Evolutionary conservation across 306 rosid species (phyloP).

Genomic region (Cucumis hystrix): DNA sequence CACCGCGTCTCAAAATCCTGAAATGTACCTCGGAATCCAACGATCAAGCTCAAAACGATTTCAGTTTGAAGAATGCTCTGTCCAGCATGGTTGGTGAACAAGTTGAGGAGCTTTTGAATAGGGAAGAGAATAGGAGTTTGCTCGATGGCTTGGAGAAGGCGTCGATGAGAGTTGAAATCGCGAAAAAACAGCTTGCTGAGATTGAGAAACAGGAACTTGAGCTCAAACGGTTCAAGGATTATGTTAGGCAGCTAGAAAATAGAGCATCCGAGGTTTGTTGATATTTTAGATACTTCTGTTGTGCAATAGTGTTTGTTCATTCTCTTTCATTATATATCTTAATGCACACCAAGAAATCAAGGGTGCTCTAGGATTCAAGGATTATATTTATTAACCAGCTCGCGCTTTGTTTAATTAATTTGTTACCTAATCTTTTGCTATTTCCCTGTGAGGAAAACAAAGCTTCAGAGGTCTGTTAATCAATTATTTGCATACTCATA

Average conservation of each 20-base stretch:
- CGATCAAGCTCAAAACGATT: constrained; percentile 8
- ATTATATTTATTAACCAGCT: neutral
- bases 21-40: constrained; percentile 20
- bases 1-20: constrained; percentile 9
- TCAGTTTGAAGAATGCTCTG: constrained; percentile 31
- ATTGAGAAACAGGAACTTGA: constrained; percentile 48
- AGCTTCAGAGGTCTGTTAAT: neutral
- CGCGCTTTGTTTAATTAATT: neutral
- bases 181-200: constrained; percentile 44
- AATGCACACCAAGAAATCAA: neutral
- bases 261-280: constrained; percentile 42
- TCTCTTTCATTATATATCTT: neutral
- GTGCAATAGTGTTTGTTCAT: neutral
- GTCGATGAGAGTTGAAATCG: constrained; percentile 51
- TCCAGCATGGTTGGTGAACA: constrained; percentile 37
- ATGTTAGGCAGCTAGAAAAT: constrained; percentile 40
- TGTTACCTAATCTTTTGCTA: neutral
- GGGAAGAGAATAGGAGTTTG: constrained; percentile 50
- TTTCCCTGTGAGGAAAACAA: neutral
- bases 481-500: neutral
- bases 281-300: neutral
- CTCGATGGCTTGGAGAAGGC: constrained; percentile 71
- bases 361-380: neutral
- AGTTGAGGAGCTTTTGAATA: constrained; percentile 44
- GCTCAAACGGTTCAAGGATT: constrained; percentile 36